These are phyloP conservation scores for Colletotrichum tanaceti DNA, from an alignment of 2,329 filamentous ascomycete species.

Conservation along the genomic window DNA sequence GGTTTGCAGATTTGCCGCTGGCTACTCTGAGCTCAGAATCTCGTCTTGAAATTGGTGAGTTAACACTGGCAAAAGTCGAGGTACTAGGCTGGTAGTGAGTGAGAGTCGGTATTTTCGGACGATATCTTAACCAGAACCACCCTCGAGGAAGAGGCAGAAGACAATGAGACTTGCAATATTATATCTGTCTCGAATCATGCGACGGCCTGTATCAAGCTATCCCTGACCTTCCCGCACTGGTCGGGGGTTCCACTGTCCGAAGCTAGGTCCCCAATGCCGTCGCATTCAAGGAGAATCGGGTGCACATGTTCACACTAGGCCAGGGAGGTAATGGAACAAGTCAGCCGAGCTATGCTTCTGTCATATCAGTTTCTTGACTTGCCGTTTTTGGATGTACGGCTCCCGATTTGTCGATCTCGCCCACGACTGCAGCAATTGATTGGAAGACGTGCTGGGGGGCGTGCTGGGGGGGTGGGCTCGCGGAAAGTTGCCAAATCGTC, in stretches of 20 bases:
- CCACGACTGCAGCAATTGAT: background rate
- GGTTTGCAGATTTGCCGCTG: background rate
- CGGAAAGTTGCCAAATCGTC: slow-evolving; percentile 7
- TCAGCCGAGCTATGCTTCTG: background rate
- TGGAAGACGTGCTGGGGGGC: background rate
- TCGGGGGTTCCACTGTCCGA: background rate
- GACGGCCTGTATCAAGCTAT: background rate
- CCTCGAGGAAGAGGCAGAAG: background rate
- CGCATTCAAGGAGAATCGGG: background rate
- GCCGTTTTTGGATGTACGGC: background rate
- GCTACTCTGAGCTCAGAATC: background rate
- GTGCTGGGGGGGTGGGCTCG: slow-evolving; percentile 8
- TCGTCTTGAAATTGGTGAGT: background rate
- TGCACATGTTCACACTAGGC: background rate
- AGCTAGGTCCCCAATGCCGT: background rate
- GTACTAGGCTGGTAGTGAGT: rapidly evolving
- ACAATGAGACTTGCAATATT: background rate
- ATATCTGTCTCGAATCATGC: background rate
- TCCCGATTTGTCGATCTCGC: background rate
- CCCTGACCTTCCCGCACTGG: slow-evolving; percentile 14
- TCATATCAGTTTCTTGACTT: background rate
- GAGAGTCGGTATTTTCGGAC: background rate
- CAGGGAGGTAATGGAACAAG: background rate
- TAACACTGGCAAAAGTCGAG: background rate
- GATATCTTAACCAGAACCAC: background rate